phyloP scores from a whole-genome alignment of 805 yeast genomes.

The Candida nanaspora region DNA sequence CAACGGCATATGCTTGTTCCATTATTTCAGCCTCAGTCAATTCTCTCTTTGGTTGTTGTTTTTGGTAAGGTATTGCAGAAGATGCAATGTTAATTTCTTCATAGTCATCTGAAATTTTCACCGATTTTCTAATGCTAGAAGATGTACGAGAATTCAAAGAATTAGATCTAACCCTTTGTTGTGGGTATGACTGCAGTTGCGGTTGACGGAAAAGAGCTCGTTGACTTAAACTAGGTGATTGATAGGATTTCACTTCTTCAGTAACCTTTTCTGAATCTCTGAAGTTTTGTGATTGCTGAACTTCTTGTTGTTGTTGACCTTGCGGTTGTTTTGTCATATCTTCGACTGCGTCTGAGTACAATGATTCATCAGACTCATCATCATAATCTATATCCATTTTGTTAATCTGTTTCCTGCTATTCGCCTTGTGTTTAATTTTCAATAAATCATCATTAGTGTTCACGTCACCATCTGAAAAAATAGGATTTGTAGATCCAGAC shows the following conservation, averaged over 20 bases:
- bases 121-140: constrained; percentile 13
- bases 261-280: constrained; percentile 16
- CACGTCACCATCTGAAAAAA: background rate
- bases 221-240: constrained; percentile 12
- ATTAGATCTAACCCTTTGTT: constrained; percentile 7
- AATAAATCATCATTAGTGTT: background rate
- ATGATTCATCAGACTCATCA: constrained; percentile 13
- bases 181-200: background rate
- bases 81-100: constrained; percentile 2
- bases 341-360: constrained; percentile 19
- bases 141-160: constrained; percentile 15
- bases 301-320: background rate
- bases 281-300: background rate
- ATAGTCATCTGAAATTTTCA: constrained; percentile 11
- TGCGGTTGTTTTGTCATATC: background rate
- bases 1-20: constrained; percentile 46
- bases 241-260: constrained; percentile 14
- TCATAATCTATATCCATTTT: constrained; percentile 4
- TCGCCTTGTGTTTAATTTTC: no score
- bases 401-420: background rate
- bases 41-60: constrained; percentile 5
- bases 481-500: background rate
- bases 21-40: constrained; percentile 46
- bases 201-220: constrained; percentile 8
- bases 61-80: constrained; percentile 1